A percentile compares a stretch with the other conserved stretches of the same genome.
These are phyloP conservation scores for Wickerhamiella qilinensis DNA, from an alignment of 805 yeast genomes.

Conservation along the genomic window DNA sequence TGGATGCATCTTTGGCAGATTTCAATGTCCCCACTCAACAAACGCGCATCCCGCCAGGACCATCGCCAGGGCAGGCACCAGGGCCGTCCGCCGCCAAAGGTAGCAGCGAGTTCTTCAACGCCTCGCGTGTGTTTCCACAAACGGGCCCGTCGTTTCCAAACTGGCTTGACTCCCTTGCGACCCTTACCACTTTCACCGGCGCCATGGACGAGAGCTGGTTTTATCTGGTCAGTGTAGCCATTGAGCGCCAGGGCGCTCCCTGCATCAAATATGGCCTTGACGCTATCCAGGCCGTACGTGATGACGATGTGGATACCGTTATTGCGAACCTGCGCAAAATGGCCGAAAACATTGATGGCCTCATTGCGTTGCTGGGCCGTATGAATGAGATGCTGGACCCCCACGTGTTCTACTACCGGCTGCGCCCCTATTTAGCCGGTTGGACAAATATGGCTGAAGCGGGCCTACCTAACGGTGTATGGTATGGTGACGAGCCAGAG, in stretches of 20 bases:
- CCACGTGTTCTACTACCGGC: constrained; percentile 69
- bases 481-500: constrained; percentile 47
- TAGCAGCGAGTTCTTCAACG: not conserved
- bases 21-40: not conserved
- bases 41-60: not conserved
- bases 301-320: constrained; percentile 28
- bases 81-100: not conserved
- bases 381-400: constrained; percentile 96
- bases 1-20: not conserved
- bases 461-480: constrained; percentile 66
- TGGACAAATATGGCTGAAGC: constrained; percentile 85
- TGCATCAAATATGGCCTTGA: constrained; percentile 51
- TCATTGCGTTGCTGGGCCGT: constrained; percentile 56
- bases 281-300: constrained; percentile 42
- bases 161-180: constrained; percentile 30
- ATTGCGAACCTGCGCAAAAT: constrained; percentile 37
- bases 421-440: constrained; percentile 84
- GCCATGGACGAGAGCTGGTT: constrained; percentile 89
- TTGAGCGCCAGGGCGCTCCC: constrained; percentile 68
- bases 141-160: constrained; percentile 2
- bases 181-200: constrained; percentile 77
- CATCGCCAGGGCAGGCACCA: too few species aligned
- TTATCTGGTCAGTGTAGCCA: constrained; percentile 71
- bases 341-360: constrained; percentile 58
- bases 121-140: not conserved